These are phyloP conservation scores for Entomortierella chlamydospora DNA, from an alignment of 192 early-diverging fungal species.

Conservation along the genomic window DNA sequence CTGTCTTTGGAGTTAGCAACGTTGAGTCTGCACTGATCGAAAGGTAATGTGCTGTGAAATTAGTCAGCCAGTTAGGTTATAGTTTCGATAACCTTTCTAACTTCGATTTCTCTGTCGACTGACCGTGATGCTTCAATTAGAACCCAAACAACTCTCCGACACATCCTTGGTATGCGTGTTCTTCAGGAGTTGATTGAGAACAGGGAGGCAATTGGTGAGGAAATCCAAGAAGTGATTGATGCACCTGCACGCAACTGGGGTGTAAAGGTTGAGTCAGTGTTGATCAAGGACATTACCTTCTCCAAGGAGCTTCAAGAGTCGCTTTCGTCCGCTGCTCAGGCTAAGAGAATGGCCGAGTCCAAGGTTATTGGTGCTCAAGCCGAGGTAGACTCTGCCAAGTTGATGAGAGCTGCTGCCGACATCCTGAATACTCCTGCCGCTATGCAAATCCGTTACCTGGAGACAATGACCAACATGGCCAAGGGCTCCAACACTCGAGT, in stretches of 20 bases:
- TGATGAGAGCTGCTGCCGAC: slow-evolving; percentile 95
- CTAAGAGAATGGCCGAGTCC: slow-evolving; percentile 88
- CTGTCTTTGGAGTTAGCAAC: slow-evolving; percentile 81
- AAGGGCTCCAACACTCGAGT: slow-evolving; percentile 78
- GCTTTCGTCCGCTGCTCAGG: slow-evolving; percentile 88
- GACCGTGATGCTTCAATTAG: slow-evolving; percentile 18
- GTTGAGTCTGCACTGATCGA: slow-evolving; percentile 79
- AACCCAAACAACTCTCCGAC: slow-evolving; percentile 90
- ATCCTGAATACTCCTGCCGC: slow-evolving; percentile 87
- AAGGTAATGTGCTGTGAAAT: no score
- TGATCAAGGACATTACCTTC: slow-evolving; percentile 90
- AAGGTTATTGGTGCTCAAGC: slow-evolving; percentile 93
- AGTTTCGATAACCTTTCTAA: no score
- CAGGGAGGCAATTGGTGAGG: slow-evolving; percentile 85
- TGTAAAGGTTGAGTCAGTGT: slow-evolving; percentile 80
- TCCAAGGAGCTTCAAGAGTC: slow-evolving; percentile 83
- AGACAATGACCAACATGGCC: slow-evolving; percentile 85
- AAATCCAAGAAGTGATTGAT: slow-evolving; percentile 87
- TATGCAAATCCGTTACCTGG: slow-evolving; percentile 91
- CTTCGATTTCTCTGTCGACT: no score
- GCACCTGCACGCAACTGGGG: slow-evolving; percentile 83
- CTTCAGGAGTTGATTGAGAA: slow-evolving; percentile 93
- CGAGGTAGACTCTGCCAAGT: slow-evolving; percentile 86
- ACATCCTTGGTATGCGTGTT: slow-evolving; percentile 83
- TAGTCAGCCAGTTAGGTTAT: no score